A percentile compares a stretch with the other conserved stretches of the same genome.
phyloP scores from a whole-genome alignment of 179 eudicot genomes.

The Sideroxylon spinosum region DNA sequence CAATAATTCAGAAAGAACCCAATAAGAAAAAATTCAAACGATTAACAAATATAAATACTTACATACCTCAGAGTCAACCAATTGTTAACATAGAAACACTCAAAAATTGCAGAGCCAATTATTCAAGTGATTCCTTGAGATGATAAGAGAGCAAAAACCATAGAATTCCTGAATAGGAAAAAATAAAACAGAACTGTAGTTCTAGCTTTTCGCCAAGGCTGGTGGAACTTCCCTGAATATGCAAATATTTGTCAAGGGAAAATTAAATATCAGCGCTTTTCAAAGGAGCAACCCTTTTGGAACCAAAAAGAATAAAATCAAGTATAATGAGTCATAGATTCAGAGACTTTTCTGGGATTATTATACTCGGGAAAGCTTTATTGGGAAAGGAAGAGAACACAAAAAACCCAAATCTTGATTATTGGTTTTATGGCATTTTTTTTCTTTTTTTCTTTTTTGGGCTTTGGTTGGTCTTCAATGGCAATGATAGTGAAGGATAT shows the following conservation, averaged over 20 bases:
- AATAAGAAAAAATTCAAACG: neutral
- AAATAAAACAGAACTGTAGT: conserved; percentile 17
- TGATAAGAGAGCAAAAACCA: conserved; percentile 18
- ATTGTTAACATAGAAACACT: too few relatives aligned
- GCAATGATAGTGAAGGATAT: conserved; percentile 18
- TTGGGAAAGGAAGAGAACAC: conserved; percentile 18
- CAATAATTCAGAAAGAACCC: neutral
- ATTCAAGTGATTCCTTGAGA: conserved; percentile 27
- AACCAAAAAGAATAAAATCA: conserved; percentile 15
- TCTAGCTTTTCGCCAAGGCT: neutral
- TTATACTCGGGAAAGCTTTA: conserved; percentile 11
- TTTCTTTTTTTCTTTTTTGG: neutral
- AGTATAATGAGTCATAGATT: conserved; percentile 27
- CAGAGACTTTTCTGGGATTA: conserved; percentile 6
- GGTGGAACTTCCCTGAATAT: neutral
- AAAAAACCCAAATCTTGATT: conserved; percentile 2
- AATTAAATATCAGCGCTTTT: conserved; percentile 29
- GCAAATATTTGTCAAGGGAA: neutral
- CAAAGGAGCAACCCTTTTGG: neutral
- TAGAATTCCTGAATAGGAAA: conserved; percentile 12
- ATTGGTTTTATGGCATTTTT: neutral
- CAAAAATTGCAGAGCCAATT: too few relatives aligned
- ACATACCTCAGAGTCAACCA: too few relatives aligned
- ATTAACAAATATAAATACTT: neutral
- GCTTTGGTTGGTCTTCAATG: conserved; percentile 4